phyloP scores from a whole-genome alignment of 805 yeast species.

The Candida loeiensis region DNA sequence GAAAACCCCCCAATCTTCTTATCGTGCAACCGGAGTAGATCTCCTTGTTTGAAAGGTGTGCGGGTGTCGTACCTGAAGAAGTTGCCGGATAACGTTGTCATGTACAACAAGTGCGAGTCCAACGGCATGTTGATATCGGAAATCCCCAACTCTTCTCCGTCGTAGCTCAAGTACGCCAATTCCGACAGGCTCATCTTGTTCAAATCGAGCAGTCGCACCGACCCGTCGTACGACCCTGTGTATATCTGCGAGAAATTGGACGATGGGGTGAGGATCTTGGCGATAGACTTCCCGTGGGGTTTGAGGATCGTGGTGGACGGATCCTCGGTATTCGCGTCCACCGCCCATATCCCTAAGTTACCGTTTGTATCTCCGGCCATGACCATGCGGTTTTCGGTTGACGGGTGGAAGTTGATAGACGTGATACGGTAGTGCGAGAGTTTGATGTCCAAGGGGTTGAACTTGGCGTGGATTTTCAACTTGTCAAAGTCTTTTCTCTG shows the following conservation, averaged over 20 bases:
- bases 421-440: constrained; percentile 72
- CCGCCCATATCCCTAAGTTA: constrained; percentile 83
- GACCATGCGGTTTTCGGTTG: constrained; percentile 55
- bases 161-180: constrained; percentile 40
- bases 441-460: constrained; percentile 68
- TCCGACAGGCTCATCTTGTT: constrained; percentile 57
- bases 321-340: constrained; percentile 43
- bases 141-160: constrained; percentile 53
- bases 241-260: constrained; percentile 52
- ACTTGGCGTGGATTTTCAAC: constrained; percentile 50
- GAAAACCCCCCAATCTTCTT: constrained; percentile 91
- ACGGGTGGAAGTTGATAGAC: constrained; percentile 73
- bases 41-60: constrained; percentile 26
- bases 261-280: constrained; percentile 55
- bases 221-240: constrained; percentile 85
- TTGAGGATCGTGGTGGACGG: constrained; percentile 62
- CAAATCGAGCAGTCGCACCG: constrained; percentile 70
- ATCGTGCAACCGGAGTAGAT: constrained; percentile 66
- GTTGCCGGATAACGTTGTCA: constrained; percentile 78
- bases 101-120: constrained; percentile 47
- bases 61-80: constrained; percentile 75
- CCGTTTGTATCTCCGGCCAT: constrained; percentile 92
- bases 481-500: constrained; percentile 53
- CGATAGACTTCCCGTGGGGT: constrained; percentile 72
- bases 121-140: constrained; percentile 60